These are phyloP conservation scores for Leccinum colubrinum DNA, from an alignment of 1,284 basidiomycete genomes.

Conservation along the genomic window DNA sequence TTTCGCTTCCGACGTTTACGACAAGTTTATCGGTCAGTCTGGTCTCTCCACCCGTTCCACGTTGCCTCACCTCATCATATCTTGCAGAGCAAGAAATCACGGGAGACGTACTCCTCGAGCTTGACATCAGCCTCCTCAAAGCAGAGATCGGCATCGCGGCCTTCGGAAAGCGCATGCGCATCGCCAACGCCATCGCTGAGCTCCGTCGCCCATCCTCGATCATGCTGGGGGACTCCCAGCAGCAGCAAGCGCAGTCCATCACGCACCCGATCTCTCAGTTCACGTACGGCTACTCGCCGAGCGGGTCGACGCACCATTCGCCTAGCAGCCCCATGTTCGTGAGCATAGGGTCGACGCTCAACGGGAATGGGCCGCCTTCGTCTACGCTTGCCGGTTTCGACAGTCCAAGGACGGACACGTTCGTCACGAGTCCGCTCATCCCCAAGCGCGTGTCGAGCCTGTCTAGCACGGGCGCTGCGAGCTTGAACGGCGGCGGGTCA, in stretches of 20 bases:
- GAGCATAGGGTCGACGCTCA: constrained; percentile 25
- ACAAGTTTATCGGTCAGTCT: constrained; percentile 79
- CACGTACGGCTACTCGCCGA: constrained; percentile 14
- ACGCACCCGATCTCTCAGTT: constrained; percentile 41
- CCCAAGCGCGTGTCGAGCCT: constrained; percentile 31
- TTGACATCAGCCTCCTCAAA: constrained; percentile 91
- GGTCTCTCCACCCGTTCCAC: neutral
- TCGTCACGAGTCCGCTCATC: constrained; percentile 16
- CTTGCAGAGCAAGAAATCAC: constrained; percentile 93
- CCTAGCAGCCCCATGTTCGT: constrained; percentile 34
- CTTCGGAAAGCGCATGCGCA: constrained; percentile 92
- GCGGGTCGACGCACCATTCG: constrained; percentile 39
- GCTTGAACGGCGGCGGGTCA: constrained; percentile 27
- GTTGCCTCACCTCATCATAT: constrained; percentile 1
- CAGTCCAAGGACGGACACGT: constrained; percentile 36
- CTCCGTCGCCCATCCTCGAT: constrained; percentile 71
- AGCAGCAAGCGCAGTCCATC: constrained; percentile 39
- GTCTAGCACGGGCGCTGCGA: constrained; percentile 26
- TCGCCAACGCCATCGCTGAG: constrained; percentile 89
- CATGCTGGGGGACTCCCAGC: constrained; percentile 39
- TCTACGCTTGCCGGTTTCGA: constrained; percentile 31
- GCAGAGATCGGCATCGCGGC: constrained; percentile 93
- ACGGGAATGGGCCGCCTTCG: constrained; percentile 16
- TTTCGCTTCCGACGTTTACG: constrained; percentile 80
- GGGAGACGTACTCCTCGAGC: constrained; percentile 93